Evolutionary conservation across 139 green algal genomes (phyloP), one percentile per base, ranked within the genome.

Genomic region (Coccomyxa sp.): DNA sequence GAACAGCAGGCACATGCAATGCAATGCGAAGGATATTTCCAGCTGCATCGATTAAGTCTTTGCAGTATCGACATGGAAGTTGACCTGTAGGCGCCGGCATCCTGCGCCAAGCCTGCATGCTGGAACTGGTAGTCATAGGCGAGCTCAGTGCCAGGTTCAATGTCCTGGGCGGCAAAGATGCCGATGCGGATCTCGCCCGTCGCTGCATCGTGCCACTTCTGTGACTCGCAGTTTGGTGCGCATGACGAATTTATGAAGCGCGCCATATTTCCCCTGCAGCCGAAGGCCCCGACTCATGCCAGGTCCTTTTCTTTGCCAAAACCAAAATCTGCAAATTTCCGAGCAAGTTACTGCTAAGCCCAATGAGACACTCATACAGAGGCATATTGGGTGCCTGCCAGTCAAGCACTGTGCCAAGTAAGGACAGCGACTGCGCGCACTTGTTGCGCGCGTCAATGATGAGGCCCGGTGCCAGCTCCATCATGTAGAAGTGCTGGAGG

Each of bases 61-160:
- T 71, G 63, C 63, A 71, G 63, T 4, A 25, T 28, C 63, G 18
- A 71, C 18, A 71, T 28, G 4, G 18, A 71, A 14, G 59, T 38
- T n/a, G 25, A 85, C 81, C 71, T 80, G 82, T 92, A 91, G 32
- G 77, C 86, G 17, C 85, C 84, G 28, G 83, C 83, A 18, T 77
- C 82, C 0, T 66, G 79, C 9, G 82, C 85, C 59, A 88, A 77
- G 28, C 88, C 88, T 60, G 82, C 85, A 59, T 92, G 89, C 82
- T 93, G 84, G 82, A 95, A 93, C 51, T 90, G 67, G 89, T 98
- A 98, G 91, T 98, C 93, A 80, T 98, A 98, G 15, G 89, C 93
- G 32, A 98, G 85, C 91, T 98, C 94, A 80, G 96, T 92, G 0
- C 93, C 93, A 0, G 90, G 79, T 58, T 31, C 21, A 11, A 97